Base-by-base conservation (phyloP, 129 eudicot genomes). In the Tagetes patula region DNA sequence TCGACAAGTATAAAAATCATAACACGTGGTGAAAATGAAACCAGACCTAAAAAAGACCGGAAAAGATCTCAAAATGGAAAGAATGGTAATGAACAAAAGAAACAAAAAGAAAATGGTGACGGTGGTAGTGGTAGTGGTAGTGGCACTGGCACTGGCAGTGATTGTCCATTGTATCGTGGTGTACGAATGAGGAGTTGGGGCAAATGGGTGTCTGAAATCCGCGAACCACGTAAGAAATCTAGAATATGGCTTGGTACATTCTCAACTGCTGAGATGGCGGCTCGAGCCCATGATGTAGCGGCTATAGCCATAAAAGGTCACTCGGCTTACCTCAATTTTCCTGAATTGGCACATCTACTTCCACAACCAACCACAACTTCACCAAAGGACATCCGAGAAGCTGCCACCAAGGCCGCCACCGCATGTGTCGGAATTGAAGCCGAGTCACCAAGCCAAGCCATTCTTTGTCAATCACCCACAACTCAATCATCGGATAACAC, bases 181-280 rank as follows among this genome's bases (percentile, higher is more conserved):
- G 91, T 88, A 33, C 75, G 96, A 42, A 83, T 74, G 75, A 81
- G 96, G 14, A 88, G 78, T 64, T 88, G 91, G 91, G 96, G 96
- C 7, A 88, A 85, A 82, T 88, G 96, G 96, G 96, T 88, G 63
- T 88, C 88, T 2, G 95, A 88, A 65, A 88, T 88, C 41, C 84
- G 95, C 0, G 95, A 88, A 83, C 96, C 96, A 4, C 80, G 80
- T 80, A 88, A 88, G 82, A 88, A 88, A 75, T 85, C 96, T 39
- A 86, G 91, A 77, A 88, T 88, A 79, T 88, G 96, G 96, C 96
- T 88, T 0, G 96, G 96, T 20, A 88, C 96, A 46, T 88, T 80
- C 67, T 79, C 82, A 7, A 88, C 91, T 9, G 96, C 96, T 14
- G 88, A 85, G 75, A 88, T 88, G 96, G 96, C 96, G 3, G 96